Evolutionary conservation across 108 stramenopile species (phyloP), one percentile per base, ranked within the genome.

Genomic region (Hondaea fermentalgiana): DNA sequence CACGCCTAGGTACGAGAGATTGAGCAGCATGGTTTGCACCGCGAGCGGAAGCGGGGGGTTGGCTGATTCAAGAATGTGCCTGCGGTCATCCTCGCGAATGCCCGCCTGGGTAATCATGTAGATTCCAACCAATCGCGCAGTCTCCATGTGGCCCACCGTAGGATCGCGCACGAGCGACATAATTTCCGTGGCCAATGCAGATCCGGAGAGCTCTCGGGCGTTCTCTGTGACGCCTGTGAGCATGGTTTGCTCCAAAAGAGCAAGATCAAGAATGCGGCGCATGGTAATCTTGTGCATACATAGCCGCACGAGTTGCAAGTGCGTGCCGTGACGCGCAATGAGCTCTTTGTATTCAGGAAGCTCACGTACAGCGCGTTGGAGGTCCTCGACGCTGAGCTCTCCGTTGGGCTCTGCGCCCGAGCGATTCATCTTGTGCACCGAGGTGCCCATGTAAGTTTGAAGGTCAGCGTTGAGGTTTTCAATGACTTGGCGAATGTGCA

Each of bases 401-500:
- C 91, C 91, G 6, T 16, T 57, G 55, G 55, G 55, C 55, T 69
- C 64, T 8, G 8, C 12, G 23, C 17, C 64, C 21, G 21, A 6
- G 12, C 76, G 76, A 47, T 83, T 83, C 51, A 53, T 53, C 51
- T 83, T 83, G 28, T 53, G 25, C n/a, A 53, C 25, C 6, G 76
- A 12, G 0, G n/a, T 47, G 49, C 51, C 76, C 51, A 25, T 47
- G 51, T 83, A 83, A 96, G 94, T 83, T 97, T 97, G 5, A 92
- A 90, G 88, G 96, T 97, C 87, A 94, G 93, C 87, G 60, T 94
- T 94, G 28, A 99, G 91, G 29, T 91, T 93, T 57, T 96, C 93
- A 87, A 98, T 96, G 57, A 98, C 99, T 49, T 96, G 93, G 55
- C 97, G 97, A 91, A 98, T 97, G 91, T 99, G 99, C 90, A 96